A percentile compares a stretch with the other conserved stretches of the same genome.
Evolutionary conservation across 179 eudicot genomes (phyloP).

Genomic region (Heliamphora ciliata): DNA sequence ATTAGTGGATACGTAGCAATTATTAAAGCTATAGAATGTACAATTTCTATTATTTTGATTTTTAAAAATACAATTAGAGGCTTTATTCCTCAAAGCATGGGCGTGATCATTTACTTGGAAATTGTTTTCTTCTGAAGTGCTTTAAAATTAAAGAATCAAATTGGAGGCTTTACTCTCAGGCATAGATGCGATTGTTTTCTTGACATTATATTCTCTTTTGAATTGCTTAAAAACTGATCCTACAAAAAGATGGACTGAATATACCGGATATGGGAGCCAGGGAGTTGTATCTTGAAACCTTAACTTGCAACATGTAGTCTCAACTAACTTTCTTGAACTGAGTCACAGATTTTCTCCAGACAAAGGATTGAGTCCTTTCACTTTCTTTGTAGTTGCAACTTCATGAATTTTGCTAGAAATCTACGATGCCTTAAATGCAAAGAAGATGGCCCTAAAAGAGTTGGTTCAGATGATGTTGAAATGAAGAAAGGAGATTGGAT

Average conservation of each 20-base stretch:
- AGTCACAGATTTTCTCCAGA: constrained; percentile 6
- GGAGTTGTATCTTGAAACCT: neutral
- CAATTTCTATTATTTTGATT: no score
- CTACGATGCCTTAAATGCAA: constrained; percentile 42
- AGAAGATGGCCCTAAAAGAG: constrained; percentile 41
- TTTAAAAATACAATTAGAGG: neutral
- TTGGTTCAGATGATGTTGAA: constrained; percentile 30
- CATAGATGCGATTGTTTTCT: no score
- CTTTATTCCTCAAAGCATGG: constrained; percentile 1
- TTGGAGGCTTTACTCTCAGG: no score
- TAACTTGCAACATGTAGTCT: neutral
- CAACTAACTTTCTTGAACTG: neutral
- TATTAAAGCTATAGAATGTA: no score
- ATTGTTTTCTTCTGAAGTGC: neutral
- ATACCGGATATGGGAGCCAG: neutral
- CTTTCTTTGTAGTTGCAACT: constrained; percentile 41
- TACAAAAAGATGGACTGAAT: neutral
- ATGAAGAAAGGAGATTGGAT: constrained; percentile 76
- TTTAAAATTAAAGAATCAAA: no score
- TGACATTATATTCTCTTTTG: no score
- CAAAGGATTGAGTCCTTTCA: neutral
- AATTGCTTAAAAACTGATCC: neutral
- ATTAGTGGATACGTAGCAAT: no score
- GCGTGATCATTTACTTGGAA: neutral
- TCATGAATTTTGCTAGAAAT: constrained; percentile 50